A percentile compares a stretch with the other conserved stretches of the same genome.
Conservation (phyloP, 1,284 basidiomycete genomes). For the Trametes sp. region DNA sequence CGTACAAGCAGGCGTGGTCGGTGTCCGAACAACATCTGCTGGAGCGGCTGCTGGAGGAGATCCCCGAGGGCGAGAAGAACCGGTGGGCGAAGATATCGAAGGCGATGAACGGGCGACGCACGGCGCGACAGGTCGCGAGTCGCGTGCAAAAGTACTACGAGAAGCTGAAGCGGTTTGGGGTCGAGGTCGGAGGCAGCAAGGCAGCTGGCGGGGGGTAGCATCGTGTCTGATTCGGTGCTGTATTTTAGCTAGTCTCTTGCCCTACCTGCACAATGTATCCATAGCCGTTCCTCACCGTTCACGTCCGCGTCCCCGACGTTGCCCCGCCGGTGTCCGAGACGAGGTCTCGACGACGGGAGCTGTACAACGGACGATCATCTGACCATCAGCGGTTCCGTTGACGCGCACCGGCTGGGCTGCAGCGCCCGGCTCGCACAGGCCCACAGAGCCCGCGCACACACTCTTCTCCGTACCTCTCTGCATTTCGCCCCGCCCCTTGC, state of each 20-base stretch:
- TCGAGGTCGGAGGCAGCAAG: slow-evolving; percentile 43
- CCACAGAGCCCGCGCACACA: neutral
- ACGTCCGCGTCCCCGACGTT: slow-evolving; percentile 20
- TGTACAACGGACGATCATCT: slow-evolving; percentile 29
- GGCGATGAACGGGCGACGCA: slow-evolving; percentile 78
- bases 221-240: no score
- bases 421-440: slow-evolving; percentile 7
- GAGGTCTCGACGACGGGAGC: slow-evolving; percentile 20
- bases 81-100: slow-evolving; percentile 83
- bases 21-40: slow-evolving; percentile 77
- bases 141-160: slow-evolving; percentile 87
- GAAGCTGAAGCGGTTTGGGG: slow-evolving; percentile 78
- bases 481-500: slow-evolving; percentile 19
- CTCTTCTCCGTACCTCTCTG: neutral
- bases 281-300: slow-evolving; percentile 12
- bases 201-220: slow-evolving; percentile 7
- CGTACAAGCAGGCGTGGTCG: slow-evolving; percentile 81
- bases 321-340: slow-evolving; percentile 9
- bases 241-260: no score
- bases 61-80: slow-evolving; percentile 79
- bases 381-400: slow-evolving; percentile 30
- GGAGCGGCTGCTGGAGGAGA: slow-evolving; percentile 73
- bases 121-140: slow-evolving; percentile 83
- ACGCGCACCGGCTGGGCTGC: slow-evolving; percentile 16
- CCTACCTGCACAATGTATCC: slow-evolving; percentile 12